Conservation (phyloP, 805 yeast species). For the Candida multigemmis region DNA sequence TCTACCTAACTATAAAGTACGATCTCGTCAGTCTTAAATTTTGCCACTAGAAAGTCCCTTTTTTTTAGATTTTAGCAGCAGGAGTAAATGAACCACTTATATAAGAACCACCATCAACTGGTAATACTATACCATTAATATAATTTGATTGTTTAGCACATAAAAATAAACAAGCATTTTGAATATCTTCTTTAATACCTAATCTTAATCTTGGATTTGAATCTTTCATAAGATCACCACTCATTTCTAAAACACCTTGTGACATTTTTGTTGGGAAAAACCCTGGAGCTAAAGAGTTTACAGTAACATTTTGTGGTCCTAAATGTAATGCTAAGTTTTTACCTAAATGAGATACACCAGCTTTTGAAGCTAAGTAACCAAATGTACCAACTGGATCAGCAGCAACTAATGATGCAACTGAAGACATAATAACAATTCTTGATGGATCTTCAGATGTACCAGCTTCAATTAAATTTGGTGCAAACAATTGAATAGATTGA, state of each 20-base stretch:
- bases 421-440: constrained; percentile 57
- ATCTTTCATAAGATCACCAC: constrained; percentile 38
- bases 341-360: constrained; percentile 64
- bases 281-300: constrained; percentile 68
- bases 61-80: constrained; percentile 5
- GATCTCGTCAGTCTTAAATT: too few species aligned
- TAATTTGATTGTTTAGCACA: constrained; percentile 47
- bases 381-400: constrained; percentile 44
- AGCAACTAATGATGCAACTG: constrained; percentile 47
- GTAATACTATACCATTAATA: constrained; percentile 58
- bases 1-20: neutral
- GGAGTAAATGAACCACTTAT: too few species aligned
- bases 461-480: constrained; percentile 46
- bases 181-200: constrained; percentile 54
- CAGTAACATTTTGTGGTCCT: constrained; percentile 60
- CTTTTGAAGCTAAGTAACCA: constrained; percentile 68
- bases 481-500: constrained; percentile 51
- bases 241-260: constrained; percentile 45
- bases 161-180: constrained; percentile 46
- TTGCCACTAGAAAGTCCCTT: too few species aligned
- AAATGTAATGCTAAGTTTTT: constrained; percentile 55
- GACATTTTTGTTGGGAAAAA: constrained; percentile 74
- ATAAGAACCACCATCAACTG: constrained; percentile 64
- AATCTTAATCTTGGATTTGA: constrained; percentile 55
- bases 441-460: constrained; percentile 51